Evolutionary conservation across 2,329 filamentous ascomycete species (phyloP).

Genomic region (Exophiala xenobiotica): DNA sequence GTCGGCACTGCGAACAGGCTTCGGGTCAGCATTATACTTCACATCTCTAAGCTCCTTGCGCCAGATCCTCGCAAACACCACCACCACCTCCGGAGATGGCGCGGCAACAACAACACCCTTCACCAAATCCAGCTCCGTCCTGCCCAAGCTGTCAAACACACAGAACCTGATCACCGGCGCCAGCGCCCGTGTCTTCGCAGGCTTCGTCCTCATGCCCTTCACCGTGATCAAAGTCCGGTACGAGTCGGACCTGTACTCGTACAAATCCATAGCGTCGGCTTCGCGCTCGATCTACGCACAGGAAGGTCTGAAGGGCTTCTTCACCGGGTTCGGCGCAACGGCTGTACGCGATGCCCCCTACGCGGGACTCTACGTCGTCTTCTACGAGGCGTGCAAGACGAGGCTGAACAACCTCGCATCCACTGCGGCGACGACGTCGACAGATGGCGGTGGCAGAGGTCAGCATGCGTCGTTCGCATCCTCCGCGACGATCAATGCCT

Average conservation of each 20-base stretch:
- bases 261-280: conserved; percentile 72
- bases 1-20: conserved; percentile 87
- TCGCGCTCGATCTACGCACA: conserved; percentile 69
- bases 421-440: conserved; percentile 30
- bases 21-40: conserved; percentile 93
- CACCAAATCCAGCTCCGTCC: conserved; percentile 52
- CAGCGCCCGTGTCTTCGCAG: conserved; percentile 77
- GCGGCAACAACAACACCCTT: neutral
- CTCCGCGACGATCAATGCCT: conserved; percentile 76
- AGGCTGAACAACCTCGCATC: conserved; percentile 47
- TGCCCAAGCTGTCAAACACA: conserved; percentile 78
- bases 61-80: conserved; percentile 51
- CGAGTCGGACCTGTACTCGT: conserved; percentile 82
- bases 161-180: conserved; percentile 86
- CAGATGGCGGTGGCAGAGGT: neutral
- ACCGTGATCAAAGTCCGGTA: conserved; percentile 97
- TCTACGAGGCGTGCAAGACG: conserved; percentile 83
- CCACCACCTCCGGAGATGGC: conserved; percentile 33
- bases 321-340: conserved; percentile 89
- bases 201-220: conserved; percentile 90
- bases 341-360: conserved; percentile 94
- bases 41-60: conserved; percentile 80
- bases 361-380: conserved; percentile 87
- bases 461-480: conserved; percentile 26
- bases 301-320: conserved; percentile 81